These are phyloP conservation scores for Ustilago crameri DNA, from an alignment of 1,284 basidiomycete species.

Conservation along the genomic window DNA sequence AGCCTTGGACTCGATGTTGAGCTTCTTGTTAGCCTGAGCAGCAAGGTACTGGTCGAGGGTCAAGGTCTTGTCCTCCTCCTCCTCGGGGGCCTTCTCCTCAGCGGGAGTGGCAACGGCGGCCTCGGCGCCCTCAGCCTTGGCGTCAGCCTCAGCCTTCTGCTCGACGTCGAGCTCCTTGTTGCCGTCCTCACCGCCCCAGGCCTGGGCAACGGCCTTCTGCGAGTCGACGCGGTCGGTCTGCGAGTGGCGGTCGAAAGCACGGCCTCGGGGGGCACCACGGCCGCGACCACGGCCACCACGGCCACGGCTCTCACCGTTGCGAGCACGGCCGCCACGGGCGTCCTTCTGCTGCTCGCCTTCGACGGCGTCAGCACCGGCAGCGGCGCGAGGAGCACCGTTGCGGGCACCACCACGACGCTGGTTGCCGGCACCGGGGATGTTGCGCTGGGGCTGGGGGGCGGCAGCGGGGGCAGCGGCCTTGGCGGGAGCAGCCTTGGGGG, in stretches of 20 bases:
- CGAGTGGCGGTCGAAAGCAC: slow-evolving; percentile 82
- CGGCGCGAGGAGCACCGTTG: slow-evolving; percentile 51
- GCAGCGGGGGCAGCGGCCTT: slow-evolving; percentile 55
- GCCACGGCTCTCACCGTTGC: slow-evolving; percentile 62
- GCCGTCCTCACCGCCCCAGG: slow-evolving; percentile 90
- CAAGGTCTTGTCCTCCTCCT: slow-evolving; percentile 93
- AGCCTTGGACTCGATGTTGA: slow-evolving; percentile 57
- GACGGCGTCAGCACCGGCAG: slow-evolving; percentile 38
- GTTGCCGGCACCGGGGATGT: slow-evolving; percentile 61
- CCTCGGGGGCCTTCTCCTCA: slow-evolving; percentile 71
- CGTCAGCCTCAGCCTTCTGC: slow-evolving; percentile 72
- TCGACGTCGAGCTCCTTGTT: slow-evolving; percentile 81
- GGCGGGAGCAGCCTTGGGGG: slow-evolving; percentile 57
- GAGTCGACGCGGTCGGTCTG: slow-evolving; percentile 82
- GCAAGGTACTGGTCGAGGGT: slow-evolving; percentile 83
- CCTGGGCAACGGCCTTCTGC: slow-evolving; percentile 89
- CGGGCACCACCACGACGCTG: slow-evolving; percentile 48
- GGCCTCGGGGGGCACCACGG: slow-evolving; percentile 74
- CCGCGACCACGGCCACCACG: slow-evolving; percentile 71
- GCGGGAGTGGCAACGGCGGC: slow-evolving; percentile 63
- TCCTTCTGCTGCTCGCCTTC: slow-evolving; percentile 50
- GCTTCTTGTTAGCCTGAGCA: slow-evolving; percentile 73
- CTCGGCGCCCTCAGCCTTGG: slow-evolving; percentile 57
- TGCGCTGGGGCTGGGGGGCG: slow-evolving; percentile 49
- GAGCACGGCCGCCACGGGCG: slow-evolving; percentile 25